phyloP scores from a whole-genome alignment of 305 asterid genomes.

The Solanum chacoense region DNA sequence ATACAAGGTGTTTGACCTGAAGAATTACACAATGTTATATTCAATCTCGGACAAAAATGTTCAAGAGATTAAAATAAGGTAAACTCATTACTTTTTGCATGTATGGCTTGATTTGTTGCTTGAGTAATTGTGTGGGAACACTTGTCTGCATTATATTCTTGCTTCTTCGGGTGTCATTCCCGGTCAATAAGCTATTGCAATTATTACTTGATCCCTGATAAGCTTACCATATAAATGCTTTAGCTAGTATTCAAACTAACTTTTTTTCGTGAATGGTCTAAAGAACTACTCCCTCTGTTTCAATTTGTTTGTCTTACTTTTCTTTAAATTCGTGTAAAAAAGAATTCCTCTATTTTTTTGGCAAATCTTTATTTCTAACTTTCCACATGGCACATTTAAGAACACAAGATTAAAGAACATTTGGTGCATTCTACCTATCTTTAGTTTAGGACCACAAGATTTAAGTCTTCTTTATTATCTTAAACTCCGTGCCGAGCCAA shows the following conservation, averaged over 20 bases:
- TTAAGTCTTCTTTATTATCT: background rate
- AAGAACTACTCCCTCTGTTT: background rate
- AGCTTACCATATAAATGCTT: background rate
- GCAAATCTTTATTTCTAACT: background rate
- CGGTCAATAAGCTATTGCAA: background rate
- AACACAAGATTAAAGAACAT: background rate
- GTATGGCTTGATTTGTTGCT: background rate
- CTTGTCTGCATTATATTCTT: background rate
- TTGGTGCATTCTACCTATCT: background rate
- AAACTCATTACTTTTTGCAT: constrained; percentile 14
- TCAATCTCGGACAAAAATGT: constrained; percentile 87
- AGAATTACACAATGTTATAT: constrained; percentile 89
- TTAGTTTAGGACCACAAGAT: background rate
- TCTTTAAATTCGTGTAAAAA: background rate
- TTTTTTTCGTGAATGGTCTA: background rate
- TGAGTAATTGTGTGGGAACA: background rate
- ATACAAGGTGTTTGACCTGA: constrained; percentile 97
- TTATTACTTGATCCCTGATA: background rate
- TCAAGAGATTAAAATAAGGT: constrained; percentile 96
- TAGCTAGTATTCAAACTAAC: background rate
- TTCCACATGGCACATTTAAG: background rate
- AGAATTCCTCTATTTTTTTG: background rate
- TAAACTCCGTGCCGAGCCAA: background rate
- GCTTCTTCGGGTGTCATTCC: background rate
- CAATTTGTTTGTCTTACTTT: background rate